Conservation (phyloP, 495 filamentous ascomycete genomes). For the Xylaria intraflava region DNA sequence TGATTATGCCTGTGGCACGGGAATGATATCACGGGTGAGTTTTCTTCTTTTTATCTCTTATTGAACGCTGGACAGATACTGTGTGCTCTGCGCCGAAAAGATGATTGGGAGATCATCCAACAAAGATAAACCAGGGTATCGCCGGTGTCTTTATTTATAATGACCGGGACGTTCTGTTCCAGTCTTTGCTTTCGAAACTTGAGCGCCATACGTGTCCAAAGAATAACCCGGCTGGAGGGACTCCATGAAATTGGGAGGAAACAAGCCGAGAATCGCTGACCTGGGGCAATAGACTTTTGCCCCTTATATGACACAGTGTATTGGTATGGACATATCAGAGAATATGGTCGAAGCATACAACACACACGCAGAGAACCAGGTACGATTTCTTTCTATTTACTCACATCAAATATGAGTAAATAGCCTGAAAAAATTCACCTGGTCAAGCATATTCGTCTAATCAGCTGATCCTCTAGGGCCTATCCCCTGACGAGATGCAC, state of each 20-base stretch:
- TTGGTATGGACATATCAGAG: constrained; percentile 62
- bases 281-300: constrained; percentile 42
- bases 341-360: constrained; percentile 61
- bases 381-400: constrained; percentile 9
- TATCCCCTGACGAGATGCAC: constrained; percentile 43
- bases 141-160: too few relatives aligned
- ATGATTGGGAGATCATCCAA: background rate
- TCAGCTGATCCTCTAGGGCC: constrained; percentile 27
- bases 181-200: background rate
- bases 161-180: too few relatives aligned
- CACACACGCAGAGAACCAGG: constrained; percentile 37
- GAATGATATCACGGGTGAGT: constrained; percentile 51
- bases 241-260: background rate
- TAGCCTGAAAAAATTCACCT: too few relatives aligned
- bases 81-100: background rate
- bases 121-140: too few relatives aligned
- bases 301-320: constrained; percentile 52
- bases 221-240: background rate
- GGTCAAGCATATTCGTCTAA: background rate
- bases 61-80: background rate
- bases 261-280: background rate
- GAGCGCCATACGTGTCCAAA: too few relatives aligned
- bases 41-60: background rate
- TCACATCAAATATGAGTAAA: too few relatives aligned
- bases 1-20: constrained; percentile 74